A percentile compares a stretch with the other conserved stretches of the same genome.
These are phyloP conservation scores for Saraca asoca DNA, from an alignment of 331 rosid species.

Conservation along the genomic window DNA sequence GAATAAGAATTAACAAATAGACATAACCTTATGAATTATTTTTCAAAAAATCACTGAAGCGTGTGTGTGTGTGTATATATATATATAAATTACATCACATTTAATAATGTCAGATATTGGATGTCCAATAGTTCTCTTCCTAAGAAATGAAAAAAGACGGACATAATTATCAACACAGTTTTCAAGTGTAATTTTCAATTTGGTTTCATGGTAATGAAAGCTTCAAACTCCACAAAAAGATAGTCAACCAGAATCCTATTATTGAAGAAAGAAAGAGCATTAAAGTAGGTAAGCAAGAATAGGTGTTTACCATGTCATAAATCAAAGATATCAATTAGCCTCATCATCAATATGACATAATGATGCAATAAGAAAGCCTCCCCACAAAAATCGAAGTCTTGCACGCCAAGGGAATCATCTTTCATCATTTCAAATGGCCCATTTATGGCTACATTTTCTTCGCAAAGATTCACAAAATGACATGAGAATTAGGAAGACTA, in stretches of 20 bases:
- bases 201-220: constrained; percentile 2
- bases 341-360: constrained; percentile 29
- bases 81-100: too few species aligned
- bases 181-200: not conserved
- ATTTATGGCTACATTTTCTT: constrained; percentile 27
- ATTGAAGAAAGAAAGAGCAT: constrained; percentile 22
- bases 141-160: too few species aligned
- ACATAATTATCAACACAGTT: not conserved
- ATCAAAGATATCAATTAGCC: constrained; percentile 22
- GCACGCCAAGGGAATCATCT: constrained; percentile 68
- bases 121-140: too few species aligned
- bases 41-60: too few species aligned
- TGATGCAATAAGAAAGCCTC: not conserved
- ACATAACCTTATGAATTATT: too few species aligned
- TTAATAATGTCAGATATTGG: too few species aligned
- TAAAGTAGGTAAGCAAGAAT: constrained; percentile 21
- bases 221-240: constrained; percentile 10
- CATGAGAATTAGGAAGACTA: constrained; percentile 20
- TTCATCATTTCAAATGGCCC: constrained; percentile 44
- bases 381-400: constrained; percentile 34
- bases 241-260: constrained; percentile 38
- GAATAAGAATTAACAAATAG: too few species aligned
- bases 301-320: constrained; percentile 19
- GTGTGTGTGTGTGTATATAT: too few species aligned
- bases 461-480: constrained; percentile 42